Percentiles rank a stretch among this genome's conserved stretches.
Conservation (phyloP, 2,329 filamentous ascomycete genomes). For the Lecanicillium sp. region DNA sequence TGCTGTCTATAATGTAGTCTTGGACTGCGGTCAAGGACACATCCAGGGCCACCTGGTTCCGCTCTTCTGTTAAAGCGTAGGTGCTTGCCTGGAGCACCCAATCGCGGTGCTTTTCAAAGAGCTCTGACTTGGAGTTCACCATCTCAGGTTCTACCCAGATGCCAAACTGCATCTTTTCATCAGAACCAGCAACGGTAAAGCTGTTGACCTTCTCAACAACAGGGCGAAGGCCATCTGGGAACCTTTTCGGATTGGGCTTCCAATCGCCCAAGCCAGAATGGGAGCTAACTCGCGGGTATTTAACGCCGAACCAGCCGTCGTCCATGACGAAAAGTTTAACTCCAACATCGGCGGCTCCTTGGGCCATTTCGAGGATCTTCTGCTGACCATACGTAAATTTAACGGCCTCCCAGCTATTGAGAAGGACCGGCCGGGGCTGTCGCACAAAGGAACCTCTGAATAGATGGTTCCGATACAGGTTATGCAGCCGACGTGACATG, state of each 20-base stretch:
- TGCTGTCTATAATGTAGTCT: conserved; percentile 48
- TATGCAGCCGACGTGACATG: conserved; percentile 54
- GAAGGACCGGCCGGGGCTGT: conserved; percentile 42
- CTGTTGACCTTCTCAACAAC: conserved; percentile 44
- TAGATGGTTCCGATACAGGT: conserved; percentile 53
- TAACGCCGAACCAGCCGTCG: conserved; percentile 58
- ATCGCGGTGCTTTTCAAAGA: conserved; percentile 55
- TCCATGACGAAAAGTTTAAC: conserved; percentile 57
- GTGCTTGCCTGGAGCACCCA: conserved; percentile 52
- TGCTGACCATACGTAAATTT: conserved; percentile 49
- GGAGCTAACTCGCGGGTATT: conserved; percentile 51
- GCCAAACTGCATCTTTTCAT: conserved; percentile 47
- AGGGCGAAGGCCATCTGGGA: conserved; percentile 46
- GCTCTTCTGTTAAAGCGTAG: conserved; percentile 46
- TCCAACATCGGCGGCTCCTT: conserved; percentile 49
- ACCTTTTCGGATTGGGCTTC: conserved; percentile 48
- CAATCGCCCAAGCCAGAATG: conserved; percentile 55
- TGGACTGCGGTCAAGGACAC: conserved; percentile 53
- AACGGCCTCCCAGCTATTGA: conserved; percentile 62
- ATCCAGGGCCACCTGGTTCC: conserved; percentile 55
- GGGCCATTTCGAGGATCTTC: conserved; percentile 45
- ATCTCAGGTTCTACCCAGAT: conserved; percentile 64
- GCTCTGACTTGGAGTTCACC: conserved; percentile 53
- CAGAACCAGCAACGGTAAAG: conserved; percentile 37
- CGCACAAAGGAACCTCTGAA: conserved; percentile 47